A percentile compares a stretch with the other conserved stretches of the same genome.
phyloP scores from a whole-genome alignment of 2,329 filamentous ascomycete species.

The Periglandula ipomoeae region DNA sequence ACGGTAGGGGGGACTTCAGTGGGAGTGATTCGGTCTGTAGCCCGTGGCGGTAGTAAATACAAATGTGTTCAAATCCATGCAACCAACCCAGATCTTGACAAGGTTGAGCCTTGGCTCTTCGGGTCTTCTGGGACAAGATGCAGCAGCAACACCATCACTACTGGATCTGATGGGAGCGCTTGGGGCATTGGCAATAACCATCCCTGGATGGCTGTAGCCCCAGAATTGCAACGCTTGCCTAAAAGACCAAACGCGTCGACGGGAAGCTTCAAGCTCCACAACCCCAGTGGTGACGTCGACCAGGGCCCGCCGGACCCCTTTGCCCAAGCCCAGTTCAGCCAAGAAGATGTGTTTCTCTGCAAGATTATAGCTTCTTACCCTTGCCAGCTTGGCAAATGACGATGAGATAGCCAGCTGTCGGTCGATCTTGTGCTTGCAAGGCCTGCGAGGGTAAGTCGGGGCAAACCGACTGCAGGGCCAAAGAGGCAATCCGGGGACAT shows the following conservation, averaged over 20 bases:
- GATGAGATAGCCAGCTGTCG: neutral
- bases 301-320: neutral
- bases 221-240: too few species aligned
- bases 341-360: too few species aligned
- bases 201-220: too few species aligned
- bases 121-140: neutral
- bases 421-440: neutral
- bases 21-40: too few species aligned
- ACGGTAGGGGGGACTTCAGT: too few species aligned
- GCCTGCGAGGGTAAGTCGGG: neutral
- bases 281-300: constrained; percentile 1
- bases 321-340: neutral
- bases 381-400: neutral
- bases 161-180: neutral
- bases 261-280: neutral
- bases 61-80: neutral
- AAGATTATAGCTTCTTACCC: neutral
- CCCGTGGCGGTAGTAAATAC: neutral
- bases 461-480: neutral
- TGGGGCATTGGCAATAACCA: neutral
- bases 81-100: neutral
- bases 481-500: neutral
- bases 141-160: neutral
- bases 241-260: too few species aligned
- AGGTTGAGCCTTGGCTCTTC: neutral